Evolutionary conservation across 2,329 filamentous ascomycete species (phyloP).

Genomic region (Aspergillus fischeri): DNA sequence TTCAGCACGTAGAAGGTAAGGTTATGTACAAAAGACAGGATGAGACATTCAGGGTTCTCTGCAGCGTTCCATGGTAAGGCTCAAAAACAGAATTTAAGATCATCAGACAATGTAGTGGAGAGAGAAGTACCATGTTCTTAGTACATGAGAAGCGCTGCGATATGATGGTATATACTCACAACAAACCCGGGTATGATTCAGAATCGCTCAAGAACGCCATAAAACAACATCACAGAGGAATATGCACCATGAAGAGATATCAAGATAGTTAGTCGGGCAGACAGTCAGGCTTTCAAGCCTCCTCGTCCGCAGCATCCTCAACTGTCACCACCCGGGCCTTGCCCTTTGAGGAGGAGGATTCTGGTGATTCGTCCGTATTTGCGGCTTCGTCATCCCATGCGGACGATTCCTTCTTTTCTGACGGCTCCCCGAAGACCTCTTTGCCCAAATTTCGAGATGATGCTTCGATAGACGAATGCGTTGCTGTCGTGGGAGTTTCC

Average conservation of each 20-base stretch:
- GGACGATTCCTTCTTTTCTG: not conserved
- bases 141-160: not conserved
- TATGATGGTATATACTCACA: not conserved
- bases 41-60: not conserved
- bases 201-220: constrained; percentile 6
- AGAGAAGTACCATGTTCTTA: not conserved
- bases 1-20: not conserved
- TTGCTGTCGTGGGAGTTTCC: constrained; percentile 3
- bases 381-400: not conserved
- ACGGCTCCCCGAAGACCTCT: constrained; percentile 20
- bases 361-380: constrained; percentile 8
- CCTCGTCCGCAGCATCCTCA: constrained; percentile 33
- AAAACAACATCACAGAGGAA: not conserved
- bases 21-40: not conserved
- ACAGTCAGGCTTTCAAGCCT: constrained; percentile 11
- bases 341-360: constrained; percentile 28
- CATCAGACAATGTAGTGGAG: not conserved
- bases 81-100: not conserved
- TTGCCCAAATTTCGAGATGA: constrained; percentile 28
- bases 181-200: constrained; percentile 17
- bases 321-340: constrained; percentile 32
- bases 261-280: not conserved
- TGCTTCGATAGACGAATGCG: constrained; percentile 17
- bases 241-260: not conserved
- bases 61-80: not conserved